Conservation (phyloP, 169 alveolate genomes). For the Eimeria sp. region DNA sequence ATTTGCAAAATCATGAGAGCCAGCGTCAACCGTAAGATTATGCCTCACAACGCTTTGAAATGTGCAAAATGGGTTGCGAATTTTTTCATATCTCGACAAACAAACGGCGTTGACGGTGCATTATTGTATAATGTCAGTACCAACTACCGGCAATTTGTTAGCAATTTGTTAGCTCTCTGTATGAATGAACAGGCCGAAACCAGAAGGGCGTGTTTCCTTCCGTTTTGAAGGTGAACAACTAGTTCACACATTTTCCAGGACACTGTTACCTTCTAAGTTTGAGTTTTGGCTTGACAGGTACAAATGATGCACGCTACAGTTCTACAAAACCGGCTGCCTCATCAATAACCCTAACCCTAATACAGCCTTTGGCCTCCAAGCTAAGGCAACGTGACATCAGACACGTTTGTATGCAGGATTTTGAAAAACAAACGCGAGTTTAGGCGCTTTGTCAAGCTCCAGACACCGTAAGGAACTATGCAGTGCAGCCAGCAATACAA, state of each 20-base stretch:
- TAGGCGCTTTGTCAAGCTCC: constrained; percentile 11
- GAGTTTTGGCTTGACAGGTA: constrained; percentile 82
- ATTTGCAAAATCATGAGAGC: neutral
- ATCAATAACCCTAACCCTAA: neutral
- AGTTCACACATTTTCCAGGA: constrained; percentile 42
- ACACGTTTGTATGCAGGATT: constrained; percentile 52
- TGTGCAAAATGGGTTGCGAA: no score
- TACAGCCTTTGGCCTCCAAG: neutral
- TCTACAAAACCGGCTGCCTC: neutral
- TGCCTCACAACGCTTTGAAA: neutral
- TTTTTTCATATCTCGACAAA: neutral
- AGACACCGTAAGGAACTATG: constrained; percentile 74
- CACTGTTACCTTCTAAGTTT: constrained; percentile 66
- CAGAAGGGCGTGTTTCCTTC: constrained; percentile 26
- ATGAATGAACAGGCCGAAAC: neutral
- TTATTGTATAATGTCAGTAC: neutral
- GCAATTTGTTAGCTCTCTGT: neutral
- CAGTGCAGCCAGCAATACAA: no score
- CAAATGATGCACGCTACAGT: neutral
- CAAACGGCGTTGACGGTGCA: neutral
- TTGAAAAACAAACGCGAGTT: constrained; percentile 58
- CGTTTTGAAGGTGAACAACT: constrained; percentile 72
- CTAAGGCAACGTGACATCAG: neutral
- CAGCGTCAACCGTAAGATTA: neutral
- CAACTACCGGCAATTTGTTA: neutral